Base-by-base conservation (phyloP, 2,329 filamentous ascomycete genomes). In the Calonectria multiphialidica region DNA sequence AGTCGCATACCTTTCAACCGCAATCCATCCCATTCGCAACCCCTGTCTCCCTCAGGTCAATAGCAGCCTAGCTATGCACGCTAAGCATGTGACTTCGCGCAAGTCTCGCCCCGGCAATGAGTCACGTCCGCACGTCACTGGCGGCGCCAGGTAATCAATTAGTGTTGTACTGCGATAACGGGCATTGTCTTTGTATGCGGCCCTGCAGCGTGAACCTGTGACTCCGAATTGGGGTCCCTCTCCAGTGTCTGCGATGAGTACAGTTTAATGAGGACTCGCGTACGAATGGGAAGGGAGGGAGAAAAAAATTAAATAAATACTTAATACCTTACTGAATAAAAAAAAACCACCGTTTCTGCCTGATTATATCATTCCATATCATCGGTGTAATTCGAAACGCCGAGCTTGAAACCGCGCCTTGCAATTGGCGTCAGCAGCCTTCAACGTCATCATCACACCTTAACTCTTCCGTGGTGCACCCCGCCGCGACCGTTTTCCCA, bases 61-160 rank as follows among this genome's bases (percentile, higher is more conserved):
- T 12, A 18, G 42, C 15, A 15, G 44, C 44, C 44, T 21, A 47
- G 40, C 57, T 30, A 45, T 28, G 40, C 50, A 37, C 53, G 53
- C 50, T 49, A 59, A 30, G 59, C 70, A 72, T 72, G 70, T 72
- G 70, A 72, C 70, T 69, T 72, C 66, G 70, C 70, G 70, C 65
- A n/a, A 69, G 33, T 65, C 66, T 69, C 66, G 65, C 55, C 63
- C 45, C 49, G 47, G 59, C 64, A 64, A 53, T 72, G 70, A 72
- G 70, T 72, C 70, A 72, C 70, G 70, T 71, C 69, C 25, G 28
- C 57, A 62, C 57, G 57, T 62, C 40, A 28, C 40, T 42, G 23
- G 53, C 50, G 18, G 4, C 23, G 37, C 37, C 37, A 45, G 42
- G 57, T 30, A 45, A 45, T 62, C 23, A 62, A 4, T 62, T 62